Conservation (phyloP, 192 early-diverging fungal species). For the Umbelopsis sp. region DNA sequence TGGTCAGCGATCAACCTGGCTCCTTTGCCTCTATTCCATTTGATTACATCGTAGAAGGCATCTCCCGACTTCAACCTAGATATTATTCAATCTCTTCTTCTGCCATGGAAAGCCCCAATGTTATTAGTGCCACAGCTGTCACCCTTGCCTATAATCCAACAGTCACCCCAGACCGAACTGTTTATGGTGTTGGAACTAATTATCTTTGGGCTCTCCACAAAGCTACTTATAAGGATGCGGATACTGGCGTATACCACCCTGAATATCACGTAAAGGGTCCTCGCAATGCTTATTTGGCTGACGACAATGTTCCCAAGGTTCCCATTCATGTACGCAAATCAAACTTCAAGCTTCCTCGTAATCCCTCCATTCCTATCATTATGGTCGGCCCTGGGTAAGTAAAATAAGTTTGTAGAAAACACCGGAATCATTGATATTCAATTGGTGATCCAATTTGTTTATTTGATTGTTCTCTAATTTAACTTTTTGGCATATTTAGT, state of each 20-base stretch:
- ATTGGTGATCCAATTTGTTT: neutral
- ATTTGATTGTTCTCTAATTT: slow-evolving; percentile 2
- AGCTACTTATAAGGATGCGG: slow-evolving; percentile 38
- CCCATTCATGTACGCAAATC: slow-evolving; percentile 91
- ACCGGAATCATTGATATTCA: neutral
- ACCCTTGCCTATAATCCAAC: slow-evolving; percentile 80
- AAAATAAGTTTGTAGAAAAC: neutral
- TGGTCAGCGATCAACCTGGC: slow-evolving; percentile 36
- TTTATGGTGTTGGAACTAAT: slow-evolving; percentile 87
- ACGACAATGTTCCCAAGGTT: slow-evolving; percentile 46
- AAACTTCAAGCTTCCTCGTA: slow-evolving; percentile 88
- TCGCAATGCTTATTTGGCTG: slow-evolving; percentile 35
- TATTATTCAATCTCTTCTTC: slow-evolving; percentile 99
- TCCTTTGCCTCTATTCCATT: slow-evolving; percentile 70
- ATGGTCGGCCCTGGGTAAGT: slow-evolving; percentile 91
- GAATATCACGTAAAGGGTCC: slow-evolving; percentile 47
- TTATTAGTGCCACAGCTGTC: slow-evolving; percentile 85
- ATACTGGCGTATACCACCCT: slow-evolving; percentile 38
- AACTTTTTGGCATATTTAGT: slow-evolving; percentile 35
- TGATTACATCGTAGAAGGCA: slow-evolving; percentile 79
- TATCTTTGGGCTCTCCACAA: slow-evolving; percentile 76
- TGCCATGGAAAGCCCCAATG: slow-evolving; percentile 72
- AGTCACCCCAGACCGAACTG: slow-evolving; percentile 49
- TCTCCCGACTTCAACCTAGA: slow-evolving; percentile 82
- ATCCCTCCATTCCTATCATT: slow-evolving; percentile 78